Evolutionary conservation across 305 asterid genomes (phyloP), one percentile per base, ranked within the genome.

Genomic region (Fraxinus dipetala): DNA sequence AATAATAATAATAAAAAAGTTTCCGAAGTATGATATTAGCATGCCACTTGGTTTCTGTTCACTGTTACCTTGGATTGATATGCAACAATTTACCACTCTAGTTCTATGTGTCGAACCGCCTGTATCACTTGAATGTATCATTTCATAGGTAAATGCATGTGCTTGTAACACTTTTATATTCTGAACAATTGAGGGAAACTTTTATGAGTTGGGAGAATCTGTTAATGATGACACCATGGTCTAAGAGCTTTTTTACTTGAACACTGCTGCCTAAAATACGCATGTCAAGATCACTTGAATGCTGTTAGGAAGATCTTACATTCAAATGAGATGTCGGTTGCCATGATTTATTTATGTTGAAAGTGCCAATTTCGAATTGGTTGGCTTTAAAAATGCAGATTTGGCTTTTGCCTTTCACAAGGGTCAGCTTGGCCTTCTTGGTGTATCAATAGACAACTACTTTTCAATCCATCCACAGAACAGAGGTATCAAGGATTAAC

Each of bases 341-440:
- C 97, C 91, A 86, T 96, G 95, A 93, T 96, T 93, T 94, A 83
- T 94, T 90, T 93, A 86, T 93, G 87, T 90, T 90, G 87, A 90
- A 92, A 94, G 91, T 96, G 98, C 97, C 98, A 88, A 94, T 93
- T 85, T 89, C 95, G 95, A 92, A 92, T 94, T 94, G 97, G 98
- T 94, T 95, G 98, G 94, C 98, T 93, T 89, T 87, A 93, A 94
- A 93, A 93, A 89, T 96, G 98, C 99, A 96, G 98, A 93, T 96
- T 89, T 92, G 97, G 97, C 91, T 90, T 93, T 87, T 93, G 75
- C 89, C 91, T 91, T 89, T 92, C 94, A 82, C 95, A 87, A 87
- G 87, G 92, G 97, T 94, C 92, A 96, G 94, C 97, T 87, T 90
- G 93, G 97, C 95, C 91, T 90, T 91, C 92, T 95, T 94, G 98